phyloP scores from a whole-genome alignment of 2,329 filamentous ascomycete species.

The Aspergillus sp. region DNA sequence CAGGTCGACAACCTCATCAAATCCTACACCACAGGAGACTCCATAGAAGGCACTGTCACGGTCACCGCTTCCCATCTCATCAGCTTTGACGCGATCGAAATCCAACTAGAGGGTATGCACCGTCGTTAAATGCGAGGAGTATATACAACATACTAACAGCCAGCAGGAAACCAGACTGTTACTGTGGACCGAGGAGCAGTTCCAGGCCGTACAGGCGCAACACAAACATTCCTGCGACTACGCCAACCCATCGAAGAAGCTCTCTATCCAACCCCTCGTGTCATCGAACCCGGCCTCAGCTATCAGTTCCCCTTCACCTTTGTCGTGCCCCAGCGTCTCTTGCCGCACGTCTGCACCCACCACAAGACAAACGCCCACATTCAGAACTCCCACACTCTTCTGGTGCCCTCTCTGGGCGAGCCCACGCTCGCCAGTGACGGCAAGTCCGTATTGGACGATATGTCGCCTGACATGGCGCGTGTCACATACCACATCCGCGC shows the following conservation, averaged over 20 bases:
- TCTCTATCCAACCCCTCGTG: slow-evolving; percentile 55
- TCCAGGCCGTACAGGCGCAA: slow-evolving; percentile 55
- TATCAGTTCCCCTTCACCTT: slow-evolving; percentile 66
- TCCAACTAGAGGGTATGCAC: slow-evolving; percentile 56
- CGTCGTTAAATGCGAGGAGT: neutral
- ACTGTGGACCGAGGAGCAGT: slow-evolving; percentile 58
- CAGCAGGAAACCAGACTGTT: slow-evolving; percentile 50
- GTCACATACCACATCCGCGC: slow-evolving; percentile 59
- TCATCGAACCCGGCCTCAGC: slow-evolving; percentile 54
- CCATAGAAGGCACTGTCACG: slow-evolving; percentile 54
- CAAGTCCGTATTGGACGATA: slow-evolving; percentile 56
- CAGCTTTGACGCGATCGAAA: slow-evolving; percentile 58
- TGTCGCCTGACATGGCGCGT: slow-evolving; percentile 62
- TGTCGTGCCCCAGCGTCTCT: slow-evolving; percentile 59
- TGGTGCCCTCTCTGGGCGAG: slow-evolving; percentile 64
- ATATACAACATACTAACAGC: slow-evolving; percentile 7
- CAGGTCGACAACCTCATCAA: slow-evolving; percentile 40
- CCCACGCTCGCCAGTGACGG: slow-evolving; percentile 53
- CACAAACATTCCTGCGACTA: slow-evolving; percentile 62
- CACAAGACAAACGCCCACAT: slow-evolving; percentile 51
- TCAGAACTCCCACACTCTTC: slow-evolving; percentile 55
- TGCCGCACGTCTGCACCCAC: slow-evolving; percentile 62
- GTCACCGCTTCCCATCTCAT: slow-evolving; percentile 54
- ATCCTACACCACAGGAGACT: slow-evolving; percentile 59
- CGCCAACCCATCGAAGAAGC: slow-evolving; percentile 57